Evolutionary conservation across 495 filamentous ascomycete genomes (phyloP).

Genomic region (Choiromyces venosus): DNA sequence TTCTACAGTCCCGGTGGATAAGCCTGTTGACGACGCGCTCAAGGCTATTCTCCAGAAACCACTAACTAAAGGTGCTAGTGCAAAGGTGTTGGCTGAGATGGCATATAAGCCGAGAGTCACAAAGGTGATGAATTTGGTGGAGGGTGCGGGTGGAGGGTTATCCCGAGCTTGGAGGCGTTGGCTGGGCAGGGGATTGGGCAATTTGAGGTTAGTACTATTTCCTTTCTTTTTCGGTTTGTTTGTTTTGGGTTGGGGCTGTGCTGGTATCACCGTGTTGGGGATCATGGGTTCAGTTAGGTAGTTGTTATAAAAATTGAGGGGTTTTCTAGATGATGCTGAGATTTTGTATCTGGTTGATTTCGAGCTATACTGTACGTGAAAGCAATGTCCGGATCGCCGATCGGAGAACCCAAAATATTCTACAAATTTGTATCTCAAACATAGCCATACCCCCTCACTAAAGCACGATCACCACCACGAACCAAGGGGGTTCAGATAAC

Average conservation of each 20-base stretch:
- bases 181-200: conserved; percentile 58
- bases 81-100: conserved; percentile 79
- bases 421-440: not conserved
- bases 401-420: not conserved
- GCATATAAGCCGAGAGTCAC: conserved; percentile 86
- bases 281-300: not conserved
- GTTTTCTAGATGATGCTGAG: not conserved
- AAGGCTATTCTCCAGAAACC: conserved; percentile 59
- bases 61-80: conserved; percentile 53
- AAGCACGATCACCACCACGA: not conserved
- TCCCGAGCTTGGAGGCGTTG: conserved; percentile 84
- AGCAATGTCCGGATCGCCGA: not conserved
- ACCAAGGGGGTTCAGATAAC: no score
- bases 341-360: not conserved
- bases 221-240: no score
- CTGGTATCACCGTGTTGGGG: not conserved
- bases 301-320: not conserved
- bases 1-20: conserved; percentile 85
- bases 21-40: conserved; percentile 69
- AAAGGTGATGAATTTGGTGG: conserved; percentile 75
- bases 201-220: conserved; percentile 35
- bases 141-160: conserved; percentile 73
- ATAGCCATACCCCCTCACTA: not conserved
- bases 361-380: not conserved
- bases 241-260: not conserved